Percentiles rank a stretch among this genome's conserved stretches.
Conservation (phyloP, 2,329 filamentous ascomycete genomes). For the Huntiella moniliformis region DNA sequence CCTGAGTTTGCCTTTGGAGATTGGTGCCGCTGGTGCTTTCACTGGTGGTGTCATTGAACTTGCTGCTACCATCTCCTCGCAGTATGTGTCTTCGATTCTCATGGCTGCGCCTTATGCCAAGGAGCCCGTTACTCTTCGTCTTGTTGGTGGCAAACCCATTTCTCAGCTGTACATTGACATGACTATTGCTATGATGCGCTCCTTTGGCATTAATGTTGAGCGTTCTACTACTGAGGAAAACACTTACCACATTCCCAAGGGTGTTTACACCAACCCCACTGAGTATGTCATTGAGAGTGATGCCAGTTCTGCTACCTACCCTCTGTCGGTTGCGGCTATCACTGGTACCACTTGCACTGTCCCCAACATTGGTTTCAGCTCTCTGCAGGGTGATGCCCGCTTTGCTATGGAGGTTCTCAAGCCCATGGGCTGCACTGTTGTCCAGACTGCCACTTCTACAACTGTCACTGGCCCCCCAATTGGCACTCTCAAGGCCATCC, state of each 20-base stretch:
- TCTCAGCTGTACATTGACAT: slow-evolving; percentile 97
- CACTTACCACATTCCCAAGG: slow-evolving; percentile 84
- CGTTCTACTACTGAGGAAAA: slow-evolving; percentile 62
- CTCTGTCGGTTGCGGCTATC: slow-evolving; percentile 81
- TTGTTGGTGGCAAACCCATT: slow-evolving; percentile 93
- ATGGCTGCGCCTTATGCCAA: slow-evolving; percentile 97
- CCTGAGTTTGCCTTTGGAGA: slow-evolving; percentile 64
- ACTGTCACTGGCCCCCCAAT: slow-evolving; percentile 75
- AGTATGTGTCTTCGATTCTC: slow-evolving; percentile 91
- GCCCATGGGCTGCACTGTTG: slow-evolving; percentile 85
- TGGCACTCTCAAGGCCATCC: slow-evolving; percentile 55
- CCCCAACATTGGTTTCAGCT: slow-evolving; percentile 84
- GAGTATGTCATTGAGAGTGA: slow-evolving; percentile 92
- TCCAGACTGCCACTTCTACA: slow-evolving; percentile 69
- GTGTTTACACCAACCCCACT: slow-evolving; percentile 60
- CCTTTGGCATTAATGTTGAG: slow-evolving; percentile 69
- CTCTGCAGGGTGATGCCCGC: slow-evolving; percentile 82
- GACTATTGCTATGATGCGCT: slow-evolving; percentile 94
- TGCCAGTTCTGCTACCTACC: slow-evolving; percentile 93
- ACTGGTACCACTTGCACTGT: slow-evolving; percentile 91
- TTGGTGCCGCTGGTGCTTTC: slow-evolving; percentile 67
- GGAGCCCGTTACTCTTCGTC: slow-evolving; percentile 69
- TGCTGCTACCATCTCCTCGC: slow-evolving; percentile 90
- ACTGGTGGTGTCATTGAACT: slow-evolving; percentile 76
- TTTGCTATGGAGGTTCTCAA: slow-evolving; percentile 79